phyloP scores from a whole-genome alignment of 305 asterid genomes.

The Solanum chacoense region DNA sequence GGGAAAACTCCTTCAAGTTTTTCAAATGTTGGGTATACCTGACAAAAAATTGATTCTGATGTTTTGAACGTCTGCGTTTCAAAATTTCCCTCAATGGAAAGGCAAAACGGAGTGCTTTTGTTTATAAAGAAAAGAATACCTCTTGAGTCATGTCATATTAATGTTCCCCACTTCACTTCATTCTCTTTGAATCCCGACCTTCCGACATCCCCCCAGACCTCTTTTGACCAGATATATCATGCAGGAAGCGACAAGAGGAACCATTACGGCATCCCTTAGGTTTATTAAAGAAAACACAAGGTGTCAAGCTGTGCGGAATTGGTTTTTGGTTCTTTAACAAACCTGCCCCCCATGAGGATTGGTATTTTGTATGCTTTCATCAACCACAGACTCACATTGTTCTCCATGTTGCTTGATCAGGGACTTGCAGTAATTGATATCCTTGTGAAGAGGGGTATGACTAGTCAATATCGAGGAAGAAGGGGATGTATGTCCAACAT shows the following conservation, averaged over 20 bases:
- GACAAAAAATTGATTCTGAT: no score
- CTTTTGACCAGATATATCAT: constrained; percentile 38
- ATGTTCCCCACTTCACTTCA: constrained; percentile 64
- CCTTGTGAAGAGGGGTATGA: constrained; percentile 12
- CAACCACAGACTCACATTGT: constrained; percentile 15
- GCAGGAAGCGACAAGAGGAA: constrained; percentile 48
- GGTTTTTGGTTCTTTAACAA: constrained; percentile 12
- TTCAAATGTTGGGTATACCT: no score
- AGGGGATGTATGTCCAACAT: neutral
- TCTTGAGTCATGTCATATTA: constrained; percentile 14
- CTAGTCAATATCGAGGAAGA: constrained; percentile 4
- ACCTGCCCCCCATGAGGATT: constrained; percentile 11
- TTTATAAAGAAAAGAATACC: neutral
- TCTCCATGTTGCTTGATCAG: constrained; percentile 69
- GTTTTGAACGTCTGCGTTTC: no score
- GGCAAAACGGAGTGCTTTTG: no score
- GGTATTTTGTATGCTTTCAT: constrained; percentile 22
- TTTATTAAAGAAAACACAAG: constrained; percentile 56
- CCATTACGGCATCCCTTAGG: constrained; percentile 76
- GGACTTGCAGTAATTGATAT: constrained; percentile 53
- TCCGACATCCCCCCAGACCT: constrained; percentile 32
- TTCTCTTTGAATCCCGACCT: constrained; percentile 46
- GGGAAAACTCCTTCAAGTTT: no score
- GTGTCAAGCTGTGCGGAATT: constrained; percentile 44
- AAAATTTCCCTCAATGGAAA: no score